Evolutionary conservation across 2,329 filamentous ascomycete genomes (phyloP).

Genomic region (Hymenoscyphus infarciens): DNA sequence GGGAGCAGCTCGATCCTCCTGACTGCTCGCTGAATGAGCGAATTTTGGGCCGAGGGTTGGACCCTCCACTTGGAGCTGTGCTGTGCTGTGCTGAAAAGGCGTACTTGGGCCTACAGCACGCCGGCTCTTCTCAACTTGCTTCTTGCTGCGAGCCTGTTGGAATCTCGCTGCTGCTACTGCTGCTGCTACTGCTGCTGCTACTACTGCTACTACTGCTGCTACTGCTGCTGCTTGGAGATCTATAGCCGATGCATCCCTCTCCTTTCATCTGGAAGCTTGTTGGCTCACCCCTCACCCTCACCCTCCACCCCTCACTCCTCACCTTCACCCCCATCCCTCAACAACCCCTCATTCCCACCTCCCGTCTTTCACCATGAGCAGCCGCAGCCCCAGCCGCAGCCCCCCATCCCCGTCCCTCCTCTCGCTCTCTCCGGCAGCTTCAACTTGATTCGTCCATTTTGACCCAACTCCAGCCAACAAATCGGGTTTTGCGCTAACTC

Average conservation of each 20-base stretch:
- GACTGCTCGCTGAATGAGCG: background rate
- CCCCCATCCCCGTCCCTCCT: background rate
- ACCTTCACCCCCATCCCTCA: background rate
- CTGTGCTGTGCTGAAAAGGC: background rate
- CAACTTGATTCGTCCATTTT: background rate
- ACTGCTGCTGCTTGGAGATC: too few relatives aligned
- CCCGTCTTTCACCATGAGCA: background rate
- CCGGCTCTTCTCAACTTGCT: background rate
- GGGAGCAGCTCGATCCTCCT: background rate
- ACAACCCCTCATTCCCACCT: background rate
- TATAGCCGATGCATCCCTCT: background rate
- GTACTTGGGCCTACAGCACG: background rate
- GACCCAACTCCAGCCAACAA: background rate
- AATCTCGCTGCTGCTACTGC: too few relatives aligned
- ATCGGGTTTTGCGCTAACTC: slow-evolving; percentile 3
- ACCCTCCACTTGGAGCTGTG: background rate
- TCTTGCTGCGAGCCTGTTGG: background rate
- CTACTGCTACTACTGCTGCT: too few relatives aligned
- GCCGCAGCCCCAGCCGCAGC: background rate
- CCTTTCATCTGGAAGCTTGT: background rate
- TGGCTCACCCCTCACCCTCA: background rate
- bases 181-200: too few relatives aligned
- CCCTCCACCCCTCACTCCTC: too few relatives aligned
- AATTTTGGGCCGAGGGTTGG: background rate
- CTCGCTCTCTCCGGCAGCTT: background rate